Base-by-base conservation (phyloP, 2,329 filamentous ascomycete genomes). In the Teratosphaeria epicoccoides region DNA sequence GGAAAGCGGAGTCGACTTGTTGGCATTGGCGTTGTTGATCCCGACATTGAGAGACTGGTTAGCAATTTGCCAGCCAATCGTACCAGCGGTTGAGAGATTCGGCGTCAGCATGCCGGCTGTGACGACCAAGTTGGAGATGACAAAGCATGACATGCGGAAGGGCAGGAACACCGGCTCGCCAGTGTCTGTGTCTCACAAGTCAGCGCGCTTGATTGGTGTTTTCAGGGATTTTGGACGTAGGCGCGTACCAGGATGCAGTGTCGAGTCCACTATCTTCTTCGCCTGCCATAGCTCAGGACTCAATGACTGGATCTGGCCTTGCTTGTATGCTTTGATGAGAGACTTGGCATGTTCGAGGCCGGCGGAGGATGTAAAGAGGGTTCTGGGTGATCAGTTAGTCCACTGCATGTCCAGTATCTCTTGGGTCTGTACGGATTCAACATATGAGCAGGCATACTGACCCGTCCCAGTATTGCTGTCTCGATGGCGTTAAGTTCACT, bases 11-110 rank as follows among this genome's bases (percentile, higher is more conserved):
- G 88, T 90, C 37, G 89, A 95, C 71, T 98, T 98, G 79, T 98
- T 98, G 57, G 91, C 88, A 70, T 98, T 98, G 66, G 91, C 87
- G 68, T 83, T 89, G 78, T 98, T 98, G 77, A 98, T 91, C 60
- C 88, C 91, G 24, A 98, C 93, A 69, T 98, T 98, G 62, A 98
- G 84, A 11, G 90, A 96, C 74, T 98, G 93, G 72, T 98, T 98
- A 60, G 87, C 82, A 53, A 96, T 82, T 73, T 98, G 93, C 93
- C 93, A 98, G 59, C 85, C 84, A 33, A 97, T 77, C 4, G 88
- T 96, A 49, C 91, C 93, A 43, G 80, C 79, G 44, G 85, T 95
- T 78, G 86, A 59, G 23, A 97, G 79, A 9, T 87, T 87, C 2
- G 93, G 93, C 49, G 91, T 93, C 51, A 98, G 84, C 93, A 98